Conservation (phyloP, 2,329 filamentous ascomycete species). For the Penicillium sp. region DNA sequence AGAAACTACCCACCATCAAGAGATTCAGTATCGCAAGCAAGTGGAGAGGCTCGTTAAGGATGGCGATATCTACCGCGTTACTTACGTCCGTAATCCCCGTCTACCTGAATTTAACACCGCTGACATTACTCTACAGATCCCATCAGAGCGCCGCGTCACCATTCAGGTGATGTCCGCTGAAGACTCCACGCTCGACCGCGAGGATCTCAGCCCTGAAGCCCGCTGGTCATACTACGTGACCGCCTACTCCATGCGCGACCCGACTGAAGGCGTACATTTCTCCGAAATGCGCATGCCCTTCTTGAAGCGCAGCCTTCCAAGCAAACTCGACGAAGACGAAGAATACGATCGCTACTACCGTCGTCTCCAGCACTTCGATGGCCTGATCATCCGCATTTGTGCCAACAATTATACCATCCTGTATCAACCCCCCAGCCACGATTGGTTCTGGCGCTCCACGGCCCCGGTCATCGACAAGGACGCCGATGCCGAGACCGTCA, state of each 20-base stretch:
- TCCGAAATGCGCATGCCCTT: conserved; percentile 66
- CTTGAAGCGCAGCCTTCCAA: conserved; percentile 68
- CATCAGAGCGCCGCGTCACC: conserved; percentile 64
- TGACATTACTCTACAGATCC: conserved; percentile 53
- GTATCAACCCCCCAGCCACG: conserved; percentile 68
- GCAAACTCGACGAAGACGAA: conserved; percentile 60
- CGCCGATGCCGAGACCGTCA: conserved; percentile 6
- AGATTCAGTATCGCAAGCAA: conserved; percentile 86
- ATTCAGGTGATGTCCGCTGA: conserved; percentile 85
- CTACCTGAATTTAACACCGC: background rate
- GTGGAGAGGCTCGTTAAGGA: conserved; percentile 93
- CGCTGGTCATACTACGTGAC: conserved; percentile 95
- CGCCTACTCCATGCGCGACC: conserved; percentile 82
- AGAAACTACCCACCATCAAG: conserved; percentile 82
- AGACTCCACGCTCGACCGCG: conserved; percentile 73
- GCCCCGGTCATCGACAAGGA: conserved; percentile 21
- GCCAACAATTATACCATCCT: conserved; percentile 75
- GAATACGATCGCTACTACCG: conserved; percentile 56
- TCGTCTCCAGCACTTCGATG: conserved; percentile 62
- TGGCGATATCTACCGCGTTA: conserved; percentile 83
- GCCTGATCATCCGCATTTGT: conserved; percentile 70
- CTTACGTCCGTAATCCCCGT: conserved; percentile 67
- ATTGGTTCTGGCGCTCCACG: conserved; percentile 62
- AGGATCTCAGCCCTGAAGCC: conserved; percentile 61
- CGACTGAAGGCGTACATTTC: conserved; percentile 74